Conservation (phyloP, 257 asterid genomes). For the Fraxinus cuspidata region DNA sequence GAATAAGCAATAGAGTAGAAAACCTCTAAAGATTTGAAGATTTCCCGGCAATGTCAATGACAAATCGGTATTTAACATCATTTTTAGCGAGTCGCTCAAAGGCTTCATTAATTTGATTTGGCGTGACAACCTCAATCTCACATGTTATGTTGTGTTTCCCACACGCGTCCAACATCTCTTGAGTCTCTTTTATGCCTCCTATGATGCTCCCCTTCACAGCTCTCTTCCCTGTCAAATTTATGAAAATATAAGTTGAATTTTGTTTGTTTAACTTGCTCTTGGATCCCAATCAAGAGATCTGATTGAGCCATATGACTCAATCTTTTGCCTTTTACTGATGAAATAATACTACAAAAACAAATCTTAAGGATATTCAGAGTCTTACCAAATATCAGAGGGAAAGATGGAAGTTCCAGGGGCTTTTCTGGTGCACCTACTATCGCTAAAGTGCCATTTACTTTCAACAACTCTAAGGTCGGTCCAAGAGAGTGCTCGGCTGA, state of each 20-base stretch:
- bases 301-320: background rate
- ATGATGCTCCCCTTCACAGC: slow-evolving; percentile 80
- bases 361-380: background rate
- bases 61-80: slow-evolving; percentile 87
- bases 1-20: background rate
- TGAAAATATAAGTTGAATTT: background rate
- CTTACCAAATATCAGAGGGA: slow-evolving; percentile 73
- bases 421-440: slow-evolving; percentile 82
- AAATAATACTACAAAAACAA: background rate
- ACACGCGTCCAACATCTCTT: slow-evolving; percentile 79
- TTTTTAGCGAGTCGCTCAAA: slow-evolving; percentile 63
- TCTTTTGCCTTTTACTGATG: background rate
- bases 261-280: background rate
- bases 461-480: slow-evolving; percentile 56
- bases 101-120: slow-evolving; percentile 59
- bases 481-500: slow-evolving; percentile 84
- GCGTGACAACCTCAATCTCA: slow-evolving; percentile 60
- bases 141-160: slow-evolving; percentile 68
- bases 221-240: slow-evolving; percentile 57
- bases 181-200: slow-evolving; percentile 81
- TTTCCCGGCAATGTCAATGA: slow-evolving; percentile 57
- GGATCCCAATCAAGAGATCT: background rate
- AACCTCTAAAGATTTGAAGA: slow-evolving; percentile 28
- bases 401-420: slow-evolving; percentile 77
- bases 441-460: slow-evolving; percentile 71